A percentile compares a stretch with the other conserved stretches of the same genome.
Evolutionary conservation across 768 basidiomycete species (phyloP).

Genomic region (Coprinopsis sp.): DNA sequence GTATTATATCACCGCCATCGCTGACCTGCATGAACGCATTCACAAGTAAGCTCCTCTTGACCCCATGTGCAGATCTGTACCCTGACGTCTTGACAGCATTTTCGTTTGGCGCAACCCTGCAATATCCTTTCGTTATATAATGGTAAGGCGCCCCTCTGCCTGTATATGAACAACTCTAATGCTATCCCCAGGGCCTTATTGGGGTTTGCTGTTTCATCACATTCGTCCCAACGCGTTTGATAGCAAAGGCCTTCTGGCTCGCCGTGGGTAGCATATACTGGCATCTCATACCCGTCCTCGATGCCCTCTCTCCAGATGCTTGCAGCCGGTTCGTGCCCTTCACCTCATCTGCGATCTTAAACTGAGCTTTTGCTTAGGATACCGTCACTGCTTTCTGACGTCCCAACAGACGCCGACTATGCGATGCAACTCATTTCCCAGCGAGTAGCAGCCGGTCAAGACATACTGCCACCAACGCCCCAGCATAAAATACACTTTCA

Average conservation of each 20-base stretch:
- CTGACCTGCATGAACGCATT: constrained; percentile 60
- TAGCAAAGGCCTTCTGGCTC: constrained; percentile 45
- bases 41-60: constrained; percentile 44
- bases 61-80: constrained; percentile 1
- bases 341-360: background rate
- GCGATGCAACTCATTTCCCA: constrained; percentile 66
- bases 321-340: constrained; percentile 36
- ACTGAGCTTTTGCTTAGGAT: constrained; percentile 28
- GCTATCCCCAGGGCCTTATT: constrained; percentile 31
- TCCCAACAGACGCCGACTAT: constrained; percentile 65
- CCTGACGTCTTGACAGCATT: constrained; percentile 34
- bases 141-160: constrained; percentile 29
- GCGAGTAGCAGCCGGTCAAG: constrained; percentile 52
- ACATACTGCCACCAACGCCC: constrained; percentile 32
- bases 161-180: background rate
- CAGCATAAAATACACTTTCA: constrained; percentile 7
- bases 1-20: constrained; percentile 39
- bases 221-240: constrained; percentile 44
- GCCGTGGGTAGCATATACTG: constrained; percentile 52
- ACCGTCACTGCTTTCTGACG: constrained; percentile 43
- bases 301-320: constrained; percentile 43
- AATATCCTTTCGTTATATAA: constrained; percentile 44
- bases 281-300: constrained; percentile 57
- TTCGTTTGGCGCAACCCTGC: constrained; percentile 61
- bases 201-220: constrained; percentile 35